Percentiles rank a stretch among this genome's conserved stretches.
phyloP scores from a whole-genome alignment of 805 yeast genomes.

The Candida nitratophila region DNA sequence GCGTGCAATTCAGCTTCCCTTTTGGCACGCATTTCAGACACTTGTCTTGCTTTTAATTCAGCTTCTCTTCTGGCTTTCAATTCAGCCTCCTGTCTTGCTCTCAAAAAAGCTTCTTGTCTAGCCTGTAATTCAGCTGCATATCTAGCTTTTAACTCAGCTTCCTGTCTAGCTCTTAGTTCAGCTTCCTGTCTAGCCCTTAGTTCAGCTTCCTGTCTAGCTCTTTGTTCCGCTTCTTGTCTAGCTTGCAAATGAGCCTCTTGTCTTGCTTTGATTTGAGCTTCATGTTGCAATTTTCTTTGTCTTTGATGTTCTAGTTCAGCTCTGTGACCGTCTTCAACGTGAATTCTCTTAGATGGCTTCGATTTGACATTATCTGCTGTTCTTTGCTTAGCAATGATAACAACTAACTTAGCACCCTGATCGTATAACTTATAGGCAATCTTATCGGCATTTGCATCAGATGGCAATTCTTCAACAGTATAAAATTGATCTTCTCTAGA shows the following conservation, averaged over 20 bases:
- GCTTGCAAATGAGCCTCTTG: neutral
- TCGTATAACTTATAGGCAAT: slow-evolving; percentile 11
- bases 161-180: neutral
- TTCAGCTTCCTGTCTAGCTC: neutral
- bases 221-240: slow-evolving; percentile 44
- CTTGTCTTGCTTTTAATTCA: neutral
- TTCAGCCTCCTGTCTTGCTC: neutral
- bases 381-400: slow-evolving; percentile 8
- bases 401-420: slow-evolving; percentile 14
- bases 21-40: neutral
- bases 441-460: slow-evolving; percentile 13
- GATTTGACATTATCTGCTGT: neutral
- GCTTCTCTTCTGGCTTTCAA: neutral
- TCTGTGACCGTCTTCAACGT: neutral
- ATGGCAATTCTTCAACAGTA: slow-evolving; percentile 16
- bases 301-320: neutral
- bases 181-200: neutral
- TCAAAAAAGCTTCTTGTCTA: neutral
- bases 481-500: slow-evolving; percentile 16
- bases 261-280: neutral
- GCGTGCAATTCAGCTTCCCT: neutral
- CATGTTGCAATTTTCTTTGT: neutral
- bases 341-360: neutral
- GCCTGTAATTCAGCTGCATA: neutral
- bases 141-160: neutral